Conservation (phyloP, 306 rosid species). For the Quercus glauca region DNA sequence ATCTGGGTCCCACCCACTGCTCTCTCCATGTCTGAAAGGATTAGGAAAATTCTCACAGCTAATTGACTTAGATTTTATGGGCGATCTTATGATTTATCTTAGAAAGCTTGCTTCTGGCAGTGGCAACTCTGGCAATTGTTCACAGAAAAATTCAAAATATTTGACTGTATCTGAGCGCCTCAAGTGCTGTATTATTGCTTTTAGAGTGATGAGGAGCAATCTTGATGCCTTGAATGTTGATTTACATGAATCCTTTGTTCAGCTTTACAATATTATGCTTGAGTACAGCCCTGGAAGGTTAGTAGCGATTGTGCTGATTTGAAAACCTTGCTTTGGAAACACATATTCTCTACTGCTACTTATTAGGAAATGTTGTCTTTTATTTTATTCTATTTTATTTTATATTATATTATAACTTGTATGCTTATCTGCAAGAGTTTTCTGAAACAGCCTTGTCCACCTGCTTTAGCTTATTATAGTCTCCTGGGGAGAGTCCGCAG, state of each 20-base stretch:
- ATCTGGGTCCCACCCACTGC: conserved; percentile 63
- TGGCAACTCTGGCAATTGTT: conserved; percentile 30
- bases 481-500: not conserved
- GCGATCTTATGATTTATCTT: conserved; percentile 77
- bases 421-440: not conserved
- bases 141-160: conserved; percentile 41
- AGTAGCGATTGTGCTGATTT: conserved; percentile 14
- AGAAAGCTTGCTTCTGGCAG: conserved; percentile 69
- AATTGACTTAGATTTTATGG: conserved; percentile 90
- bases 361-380: not conserved
- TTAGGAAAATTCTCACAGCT: conserved; percentile 86
- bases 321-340: not conserved
- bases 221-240: conserved; percentile 95
- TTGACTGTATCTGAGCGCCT: conserved; percentile 88
- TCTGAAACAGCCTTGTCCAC: no score
- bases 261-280: conserved; percentile 84
- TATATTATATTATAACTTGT: not conserved
- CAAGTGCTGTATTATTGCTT: conserved; percentile 90
- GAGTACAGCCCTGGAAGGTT: conserved; percentile 98
- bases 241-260: conserved; percentile 80
- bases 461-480: no score
- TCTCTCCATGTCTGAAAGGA: conserved; percentile 85
- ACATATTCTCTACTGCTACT: not conserved
- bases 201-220: conserved; percentile 90
- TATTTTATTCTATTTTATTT: no score